Conservation (phyloP, 805 yeast genomes). For the Lachancea quebecensis region DNA sequence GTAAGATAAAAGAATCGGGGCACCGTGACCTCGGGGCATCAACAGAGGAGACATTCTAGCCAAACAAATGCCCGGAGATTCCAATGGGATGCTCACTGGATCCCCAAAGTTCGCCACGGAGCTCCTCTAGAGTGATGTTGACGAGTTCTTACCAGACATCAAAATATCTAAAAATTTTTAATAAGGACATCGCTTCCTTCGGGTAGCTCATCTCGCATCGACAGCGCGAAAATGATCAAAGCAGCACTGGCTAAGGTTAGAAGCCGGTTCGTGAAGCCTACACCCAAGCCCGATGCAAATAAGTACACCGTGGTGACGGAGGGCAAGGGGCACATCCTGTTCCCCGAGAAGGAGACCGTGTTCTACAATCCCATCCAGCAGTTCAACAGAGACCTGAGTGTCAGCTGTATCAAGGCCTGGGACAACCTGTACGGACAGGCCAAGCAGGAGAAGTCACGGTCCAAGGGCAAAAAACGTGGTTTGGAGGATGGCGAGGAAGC, state of each 20-base stretch:
- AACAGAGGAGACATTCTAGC: too few relatives aligned
- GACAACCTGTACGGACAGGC: slow-evolving; percentile 47
- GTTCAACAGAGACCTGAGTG: slow-evolving; percentile 87
- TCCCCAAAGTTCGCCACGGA: too few relatives aligned
- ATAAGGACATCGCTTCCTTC: neutral
- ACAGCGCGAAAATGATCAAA: slow-evolving; percentile 17
- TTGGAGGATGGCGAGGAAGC: slow-evolving; percentile 8
- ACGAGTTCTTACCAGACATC: too few relatives aligned
- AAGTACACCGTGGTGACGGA: slow-evolving; percentile 48
- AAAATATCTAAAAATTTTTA: neutral
- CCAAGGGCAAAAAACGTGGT: slow-evolving; percentile 14
- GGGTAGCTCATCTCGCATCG: slow-evolving; percentile 6
- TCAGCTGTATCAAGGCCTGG: slow-evolving; percentile 83
- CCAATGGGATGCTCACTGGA: too few relatives aligned
- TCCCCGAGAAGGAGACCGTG: slow-evolving; percentile 75
- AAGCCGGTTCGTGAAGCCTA: slow-evolving; percentile 8
- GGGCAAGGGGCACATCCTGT: slow-evolving; percentile 78
- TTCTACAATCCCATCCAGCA: slow-evolving; percentile 97
- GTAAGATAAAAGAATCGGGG: too few relatives aligned
- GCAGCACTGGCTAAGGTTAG: slow-evolving; percentile 24
- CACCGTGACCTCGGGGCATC: too few relatives aligned
- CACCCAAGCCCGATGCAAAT: slow-evolving; percentile 21
- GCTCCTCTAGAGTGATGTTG: too few relatives aligned
- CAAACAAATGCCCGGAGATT: too few relatives aligned
- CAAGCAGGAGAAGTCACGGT: slow-evolving; percentile 23